Evolutionary conservation across 768 basidiomycete species (phyloP), one percentile per base, ranked within the genome.

Genomic region (Leucocoprinus leucothites): DNA sequence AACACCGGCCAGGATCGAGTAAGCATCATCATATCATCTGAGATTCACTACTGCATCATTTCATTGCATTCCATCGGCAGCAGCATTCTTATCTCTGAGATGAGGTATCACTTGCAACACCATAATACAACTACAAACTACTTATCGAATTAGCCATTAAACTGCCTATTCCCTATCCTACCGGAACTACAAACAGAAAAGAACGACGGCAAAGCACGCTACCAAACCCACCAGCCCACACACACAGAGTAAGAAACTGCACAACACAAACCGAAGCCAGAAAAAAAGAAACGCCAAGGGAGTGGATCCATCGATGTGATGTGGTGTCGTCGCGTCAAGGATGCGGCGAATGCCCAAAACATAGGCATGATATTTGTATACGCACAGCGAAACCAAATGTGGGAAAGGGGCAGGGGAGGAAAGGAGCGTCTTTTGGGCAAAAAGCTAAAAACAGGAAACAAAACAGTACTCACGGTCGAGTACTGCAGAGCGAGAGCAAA

Each of bases 91-190:
- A 28, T 19, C 7, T 22, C 11, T 31, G 46, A 44, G 40, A 49
- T 35, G 48, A 48, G 46, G 47, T 43, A 49, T 48, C 31, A 41
- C 28, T 49, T 45, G 26, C 35, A n/a, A 25, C 36, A 5, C 11
- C 48, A 21, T 22, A 18, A 9, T 53, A 53, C 31, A 53, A 46
- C 52, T 48, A 48, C 47, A 48, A 38, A 31, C 47, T 40, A 49
- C 38, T 28, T 38, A 38, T 9, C 38, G 16, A 56, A 48, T 42
- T 38, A 53, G 34, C 36, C 25, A 51, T 52, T 55, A 55, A 31
- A 48, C 38, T 36, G 6, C 46, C 21, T 14, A 41, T 18, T 28
- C 34, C 50, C 38, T 31, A 51, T 40, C 47, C 47, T 42, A 43
- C 9, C 31, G 16, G n/a, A 48, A 40, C n/a, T 9, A 21, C 44